Evolutionary conservation across 1,284 basidiomycete genomes (phyloP).

Genomic region (Spongiforma sp.): DNA sequence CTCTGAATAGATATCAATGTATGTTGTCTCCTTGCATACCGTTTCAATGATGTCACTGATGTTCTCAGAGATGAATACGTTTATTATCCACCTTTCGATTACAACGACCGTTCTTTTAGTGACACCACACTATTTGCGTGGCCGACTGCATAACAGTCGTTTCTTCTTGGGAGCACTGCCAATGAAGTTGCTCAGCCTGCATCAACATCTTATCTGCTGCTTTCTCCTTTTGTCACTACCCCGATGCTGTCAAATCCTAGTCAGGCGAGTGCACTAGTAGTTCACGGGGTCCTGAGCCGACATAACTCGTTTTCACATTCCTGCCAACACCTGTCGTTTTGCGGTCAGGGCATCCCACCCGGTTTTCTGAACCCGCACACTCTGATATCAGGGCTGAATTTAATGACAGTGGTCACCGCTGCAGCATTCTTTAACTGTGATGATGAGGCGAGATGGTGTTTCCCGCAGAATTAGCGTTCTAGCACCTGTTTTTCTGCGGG

Average conservation of each 20-base stretch:
- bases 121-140: background rate
- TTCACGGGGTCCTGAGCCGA: background rate
- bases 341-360: slow-evolving; percentile 1
- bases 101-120: background rate
- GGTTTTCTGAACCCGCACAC: background rate
- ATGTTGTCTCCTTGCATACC: slow-evolving; percentile 6
- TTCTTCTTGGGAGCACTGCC: background rate
- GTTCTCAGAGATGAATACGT: background rate
- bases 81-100: background rate
- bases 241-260: too few relatives aligned
- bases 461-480: background rate
- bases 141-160: background rate
- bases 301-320: slow-evolving; percentile 13
- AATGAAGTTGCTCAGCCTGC: background rate
- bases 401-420: too few relatives aligned
- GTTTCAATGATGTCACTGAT: background rate
- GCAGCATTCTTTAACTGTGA: background rate
- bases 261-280: background rate
- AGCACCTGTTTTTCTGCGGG: background rate
- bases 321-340: slow-evolving; percentile 9
- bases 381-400: background rate
- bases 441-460: background rate
- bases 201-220: background rate
- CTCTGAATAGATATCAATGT: slow-evolving; percentile 30
- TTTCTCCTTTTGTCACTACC: background rate